Evolutionary conservation across 139 green algal species (phyloP).

Genomic region (Microglena sp.): DNA sequence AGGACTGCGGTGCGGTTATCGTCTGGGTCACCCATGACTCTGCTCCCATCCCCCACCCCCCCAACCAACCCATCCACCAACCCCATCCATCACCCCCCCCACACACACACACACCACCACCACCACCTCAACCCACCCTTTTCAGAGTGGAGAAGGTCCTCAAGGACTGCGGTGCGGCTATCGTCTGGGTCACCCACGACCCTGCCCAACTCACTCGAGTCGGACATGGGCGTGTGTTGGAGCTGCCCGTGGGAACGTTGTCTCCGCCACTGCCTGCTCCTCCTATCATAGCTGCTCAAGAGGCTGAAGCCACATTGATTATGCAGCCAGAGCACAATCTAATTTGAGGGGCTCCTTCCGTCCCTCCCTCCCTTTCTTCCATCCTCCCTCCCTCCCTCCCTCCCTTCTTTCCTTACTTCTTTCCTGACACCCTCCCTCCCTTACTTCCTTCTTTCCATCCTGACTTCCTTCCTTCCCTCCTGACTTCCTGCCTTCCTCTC

Average conservation of each 20-base stretch:
- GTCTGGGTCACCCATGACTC: not conserved
- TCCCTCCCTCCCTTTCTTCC: too few species aligned
- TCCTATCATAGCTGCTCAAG: too few species aligned
- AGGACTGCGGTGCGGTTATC: not conserved
- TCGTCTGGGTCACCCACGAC: constrained; percentile 80
- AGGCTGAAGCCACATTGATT: too few species aligned
- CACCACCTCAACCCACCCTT: not conserved
- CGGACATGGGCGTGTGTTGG: constrained; percentile 56
- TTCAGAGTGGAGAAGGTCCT: constrained; percentile 57
- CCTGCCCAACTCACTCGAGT: constrained; percentile 52
- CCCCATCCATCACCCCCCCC: not conserved
- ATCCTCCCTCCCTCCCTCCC: too few species aligned
- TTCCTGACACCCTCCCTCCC: too few species aligned
- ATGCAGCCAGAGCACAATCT: too few species aligned
- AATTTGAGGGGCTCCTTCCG: too few species aligned
- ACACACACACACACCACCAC: constrained; percentile 16
- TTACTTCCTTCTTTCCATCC: too few species aligned
- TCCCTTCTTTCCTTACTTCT: too few species aligned
- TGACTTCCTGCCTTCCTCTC: too few species aligned
- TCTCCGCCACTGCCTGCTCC: constrained; percentile 10
- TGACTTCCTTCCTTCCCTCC: too few species aligned
- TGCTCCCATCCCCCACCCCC: not conserved
- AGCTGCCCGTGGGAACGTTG: constrained; percentile 49
- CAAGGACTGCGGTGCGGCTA: constrained; percentile 30
- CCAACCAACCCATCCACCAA: not conserved